phyloP scores from a whole-genome alignment of 331 rosid genomes.

The Stylosanthes scabra region DNA sequence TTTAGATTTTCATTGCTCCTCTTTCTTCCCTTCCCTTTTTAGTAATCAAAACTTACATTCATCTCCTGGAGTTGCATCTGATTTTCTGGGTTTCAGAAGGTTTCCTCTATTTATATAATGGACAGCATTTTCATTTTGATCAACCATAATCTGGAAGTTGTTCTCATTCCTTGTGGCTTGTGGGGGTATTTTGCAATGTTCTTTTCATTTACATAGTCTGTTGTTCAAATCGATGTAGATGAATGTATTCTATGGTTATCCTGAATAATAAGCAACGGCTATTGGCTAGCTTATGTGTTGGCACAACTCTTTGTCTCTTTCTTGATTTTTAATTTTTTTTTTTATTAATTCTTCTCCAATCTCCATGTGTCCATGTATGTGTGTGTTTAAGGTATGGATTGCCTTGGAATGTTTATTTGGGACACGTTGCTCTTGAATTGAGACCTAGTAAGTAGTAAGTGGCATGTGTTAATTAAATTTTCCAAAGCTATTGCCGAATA shows the following conservation, averaged over 20 bases:
- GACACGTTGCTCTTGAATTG: slow-evolving; percentile 10
- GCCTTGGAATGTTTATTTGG: not conserved
- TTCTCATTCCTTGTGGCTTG: too few species aligned
- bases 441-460: not conserved
- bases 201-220: too few species aligned
- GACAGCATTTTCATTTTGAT: not conserved
- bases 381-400: too few species aligned
- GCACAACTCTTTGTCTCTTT: too few species aligned
- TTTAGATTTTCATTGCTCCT: too few species aligned
- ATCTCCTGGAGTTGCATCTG: too few species aligned
- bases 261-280: not conserved
- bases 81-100: not conserved
- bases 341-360: too few species aligned
- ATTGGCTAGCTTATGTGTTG: not conserved
- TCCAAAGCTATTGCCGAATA: not conserved
- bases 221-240: not conserved
- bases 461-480: slow-evolving; percentile 10
- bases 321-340: too few species aligned
- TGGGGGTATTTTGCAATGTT: too few species aligned
- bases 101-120: not conserved
- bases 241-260: not conserved
- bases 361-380: too few species aligned
- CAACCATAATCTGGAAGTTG: not conserved
- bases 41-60: too few species aligned
- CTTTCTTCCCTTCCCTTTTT: too few species aligned